Evolutionary conservation across 768 basidiomycete species (phyloP).

Genomic region (Austroboletus festivus): DNA sequence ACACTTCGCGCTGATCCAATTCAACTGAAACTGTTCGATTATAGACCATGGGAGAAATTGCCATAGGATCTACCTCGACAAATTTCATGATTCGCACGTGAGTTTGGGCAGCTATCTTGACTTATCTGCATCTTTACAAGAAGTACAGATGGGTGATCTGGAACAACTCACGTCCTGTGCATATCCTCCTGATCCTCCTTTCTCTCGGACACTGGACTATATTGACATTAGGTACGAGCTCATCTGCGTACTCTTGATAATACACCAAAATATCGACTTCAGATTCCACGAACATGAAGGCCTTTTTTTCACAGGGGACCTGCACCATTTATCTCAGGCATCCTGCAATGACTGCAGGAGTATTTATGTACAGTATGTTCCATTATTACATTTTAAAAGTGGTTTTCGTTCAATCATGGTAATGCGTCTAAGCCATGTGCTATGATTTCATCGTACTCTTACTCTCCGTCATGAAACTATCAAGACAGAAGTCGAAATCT

Average conservation of each 20-base stretch:
- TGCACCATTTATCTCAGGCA: conserved; percentile 3
- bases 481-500: conserved; percentile 10
- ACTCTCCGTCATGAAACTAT: conserved; percentile 17
- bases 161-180: conserved; percentile 17
- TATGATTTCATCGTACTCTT: conserved; percentile 23
- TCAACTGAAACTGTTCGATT: neutral
- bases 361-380: conserved; percentile 21
- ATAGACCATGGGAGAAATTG: conserved; percentile 16
- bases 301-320: neutral
- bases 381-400: neutral
- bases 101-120: neutral
- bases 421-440: conserved; percentile 18
- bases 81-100: conserved; percentile 32
- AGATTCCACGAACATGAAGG: too few species aligned
- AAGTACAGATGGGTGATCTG: conserved; percentile 27
- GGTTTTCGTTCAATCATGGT: conserved; percentile 1
- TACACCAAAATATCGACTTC: too few species aligned
- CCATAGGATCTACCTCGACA: conserved; percentile 16
- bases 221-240: conserved; percentile 12
- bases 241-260: too few species aligned
- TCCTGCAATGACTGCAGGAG: conserved; percentile 1
- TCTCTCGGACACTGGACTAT: conserved; percentile 23
- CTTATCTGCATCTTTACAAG: neutral
- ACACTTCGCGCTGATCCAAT: too few species aligned
- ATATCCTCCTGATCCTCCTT: conserved; percentile 9